phyloP scores from a whole-genome alignment of 2,329 filamentous ascomycete species.

The Alternaria sp. region DNA sequence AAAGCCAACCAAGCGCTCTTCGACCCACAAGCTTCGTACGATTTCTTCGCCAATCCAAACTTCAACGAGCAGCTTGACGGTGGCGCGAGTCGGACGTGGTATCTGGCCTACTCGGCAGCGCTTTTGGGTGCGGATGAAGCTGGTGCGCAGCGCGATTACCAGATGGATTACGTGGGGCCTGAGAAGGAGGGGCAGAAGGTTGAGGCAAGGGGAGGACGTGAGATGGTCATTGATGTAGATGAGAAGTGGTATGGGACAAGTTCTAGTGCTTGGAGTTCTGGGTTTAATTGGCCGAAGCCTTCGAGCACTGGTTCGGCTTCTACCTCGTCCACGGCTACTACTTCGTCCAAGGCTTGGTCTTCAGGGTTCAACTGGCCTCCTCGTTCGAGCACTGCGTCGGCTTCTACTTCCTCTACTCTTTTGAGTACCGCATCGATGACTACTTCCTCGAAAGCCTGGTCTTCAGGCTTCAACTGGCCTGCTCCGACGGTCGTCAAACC shows the following conservation, averaged over 20 bases:
- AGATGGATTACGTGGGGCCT: not conserved
- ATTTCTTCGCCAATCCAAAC: constrained; percentile 71
- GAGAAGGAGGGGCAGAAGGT: not conserved
- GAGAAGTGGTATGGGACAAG: not conserved
- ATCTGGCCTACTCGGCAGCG: constrained; percentile 45
- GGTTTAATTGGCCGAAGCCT: not conserved
- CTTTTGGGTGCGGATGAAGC: constrained; percentile 20
- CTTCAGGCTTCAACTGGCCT: not conserved
- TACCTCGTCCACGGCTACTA: not conserved
- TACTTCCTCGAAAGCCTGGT: not conserved
- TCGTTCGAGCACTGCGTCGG: not conserved
- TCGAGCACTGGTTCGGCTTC: not conserved
- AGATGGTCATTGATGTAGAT: not conserved
- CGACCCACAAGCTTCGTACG: constrained; percentile 72
- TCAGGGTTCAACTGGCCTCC: not conserved
- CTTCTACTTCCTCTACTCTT: not conserved
- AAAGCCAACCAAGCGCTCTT: constrained; percentile 83
- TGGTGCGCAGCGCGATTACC: not conserved
- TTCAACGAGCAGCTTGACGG: constrained; percentile 81
- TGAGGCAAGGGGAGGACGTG: not conserved
- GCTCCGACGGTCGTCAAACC: not conserved
- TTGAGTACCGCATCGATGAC: not conserved
- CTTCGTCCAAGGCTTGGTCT: not conserved
- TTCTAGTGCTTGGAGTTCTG: not conserved
- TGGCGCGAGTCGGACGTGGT: constrained; percentile 65